Conservation (phyloP, 345 rosid species). For the Sapria himalayana region DNA sequence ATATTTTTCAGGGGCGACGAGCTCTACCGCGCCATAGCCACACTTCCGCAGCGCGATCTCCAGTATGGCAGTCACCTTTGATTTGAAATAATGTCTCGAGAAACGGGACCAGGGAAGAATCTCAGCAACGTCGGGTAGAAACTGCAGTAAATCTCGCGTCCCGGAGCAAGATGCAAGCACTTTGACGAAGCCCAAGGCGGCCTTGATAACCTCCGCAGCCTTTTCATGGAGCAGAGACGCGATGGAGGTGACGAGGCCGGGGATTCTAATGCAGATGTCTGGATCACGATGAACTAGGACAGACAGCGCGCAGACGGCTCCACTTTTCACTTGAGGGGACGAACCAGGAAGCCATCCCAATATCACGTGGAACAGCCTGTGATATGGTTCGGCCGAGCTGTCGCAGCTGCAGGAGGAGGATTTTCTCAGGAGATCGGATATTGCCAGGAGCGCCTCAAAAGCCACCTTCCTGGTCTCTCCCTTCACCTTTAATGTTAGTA, state of each 20-base stretch:
- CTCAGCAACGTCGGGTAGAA: slow-evolving; percentile 29
- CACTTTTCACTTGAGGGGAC: slow-evolving; percentile 83
- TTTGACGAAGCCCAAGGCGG: slow-evolving; percentile 76
- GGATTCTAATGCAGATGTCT: slow-evolving; percentile 31
- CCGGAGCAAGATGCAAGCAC: slow-evolving; percentile 56
- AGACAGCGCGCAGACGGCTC: slow-evolving; percentile 85
- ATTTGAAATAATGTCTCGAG: slow-evolving; percentile 75
- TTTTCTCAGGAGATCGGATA: slow-evolving; percentile 30
- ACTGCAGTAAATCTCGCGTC: slow-evolving; percentile 41
- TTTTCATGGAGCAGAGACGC: slow-evolving; percentile 69
- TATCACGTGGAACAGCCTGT: slow-evolving; percentile 61
- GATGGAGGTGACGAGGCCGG: slow-evolving; percentile 55
- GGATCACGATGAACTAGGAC: slow-evolving; percentile 47
- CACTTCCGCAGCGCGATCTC: slow-evolving; percentile 79
- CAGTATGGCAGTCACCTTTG: slow-evolving; percentile 70
- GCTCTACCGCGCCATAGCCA: slow-evolving; percentile 46
- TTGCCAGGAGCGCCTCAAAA: slow-evolving; percentile 40
- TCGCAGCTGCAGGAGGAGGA: slow-evolving; percentile 11
- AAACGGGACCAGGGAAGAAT: slow-evolving; percentile 69
- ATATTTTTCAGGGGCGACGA: slow-evolving; percentile 50
- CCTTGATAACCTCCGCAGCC: slow-evolving; percentile 75
- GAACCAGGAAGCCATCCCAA: slow-evolving; percentile 78
- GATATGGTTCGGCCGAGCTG: slow-evolving; percentile 21
- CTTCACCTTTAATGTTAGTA: slow-evolving; percentile 47
- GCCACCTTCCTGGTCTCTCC: slow-evolving; percentile 71